Conservation (phyloP, 2,329 filamentous ascomycete genomes). For the Diaporthe vexans region DNA sequence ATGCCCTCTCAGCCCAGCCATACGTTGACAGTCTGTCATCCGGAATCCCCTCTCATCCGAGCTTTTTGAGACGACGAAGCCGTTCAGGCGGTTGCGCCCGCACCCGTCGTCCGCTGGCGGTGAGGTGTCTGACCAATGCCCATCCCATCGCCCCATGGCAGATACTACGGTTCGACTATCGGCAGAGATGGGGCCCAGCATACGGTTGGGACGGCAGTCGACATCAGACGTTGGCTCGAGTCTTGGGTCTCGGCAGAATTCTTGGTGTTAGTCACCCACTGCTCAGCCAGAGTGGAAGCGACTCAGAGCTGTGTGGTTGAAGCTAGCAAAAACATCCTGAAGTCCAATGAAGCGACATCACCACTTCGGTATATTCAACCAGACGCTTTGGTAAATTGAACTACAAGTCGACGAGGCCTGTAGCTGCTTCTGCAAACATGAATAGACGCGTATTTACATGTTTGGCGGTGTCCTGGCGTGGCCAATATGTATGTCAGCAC, state of each 20-base stretch:
- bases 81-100: constrained; percentile 27
- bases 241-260: not conserved
- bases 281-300: no score
- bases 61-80: constrained; percentile 29
- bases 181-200: not conserved
- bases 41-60: constrained; percentile 34
- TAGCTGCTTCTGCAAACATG: no score
- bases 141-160: constrained; percentile 11
- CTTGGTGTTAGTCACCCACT: not conserved
- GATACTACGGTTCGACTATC: not conserved
- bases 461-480: no score
- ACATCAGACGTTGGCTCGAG: constrained; percentile 4
- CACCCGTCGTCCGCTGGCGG: not conserved
- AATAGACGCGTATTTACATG: no score
- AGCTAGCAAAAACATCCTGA: not conserved
- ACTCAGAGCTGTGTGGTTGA: not conserved
- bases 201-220: not conserved
- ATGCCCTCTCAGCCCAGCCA: constrained; percentile 19
- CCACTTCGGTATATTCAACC: no score
- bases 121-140: not conserved
- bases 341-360: not conserved
- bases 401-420: no score
- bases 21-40: not conserved
- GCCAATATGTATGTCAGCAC: no score
- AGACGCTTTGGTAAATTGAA: no score